phyloP scores from a whole-genome alignment of 2,329 filamentous ascomycete genomes.

The Paraconiothyrium sp. region DNA sequence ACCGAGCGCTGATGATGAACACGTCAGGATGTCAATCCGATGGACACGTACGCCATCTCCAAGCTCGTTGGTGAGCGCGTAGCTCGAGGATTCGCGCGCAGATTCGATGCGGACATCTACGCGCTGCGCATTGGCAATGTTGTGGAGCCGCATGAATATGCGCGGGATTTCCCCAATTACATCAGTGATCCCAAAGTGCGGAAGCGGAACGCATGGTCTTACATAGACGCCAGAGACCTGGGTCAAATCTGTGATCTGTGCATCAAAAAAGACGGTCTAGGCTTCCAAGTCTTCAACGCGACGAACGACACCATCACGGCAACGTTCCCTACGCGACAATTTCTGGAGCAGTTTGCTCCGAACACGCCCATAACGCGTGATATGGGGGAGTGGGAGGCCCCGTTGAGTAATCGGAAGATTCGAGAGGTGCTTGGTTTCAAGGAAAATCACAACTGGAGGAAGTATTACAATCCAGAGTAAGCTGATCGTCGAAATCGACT shows the following conservation, averaged over 20 bases:
- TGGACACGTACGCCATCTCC: slow-evolving; percentile 69
- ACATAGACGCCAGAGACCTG: slow-evolving; percentile 69
- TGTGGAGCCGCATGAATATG: slow-evolving; percentile 70
- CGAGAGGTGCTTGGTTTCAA: slow-evolving; percentile 66
- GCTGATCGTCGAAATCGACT: slow-evolving; percentile 1
- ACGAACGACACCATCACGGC: slow-evolving; percentile 70
- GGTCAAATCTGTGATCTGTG: slow-evolving; percentile 68
- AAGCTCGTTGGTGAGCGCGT: slow-evolving; percentile 69
- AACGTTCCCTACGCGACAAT: slow-evolving; percentile 60
- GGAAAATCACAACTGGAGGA: slow-evolving; percentile 67
- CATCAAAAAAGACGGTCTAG: slow-evolving; percentile 63
- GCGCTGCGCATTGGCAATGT: slow-evolving; percentile 69
- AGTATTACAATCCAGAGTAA: slow-evolving; percentile 54
- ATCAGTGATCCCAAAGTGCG: slow-evolving; percentile 61
- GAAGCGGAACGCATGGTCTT: slow-evolving; percentile 69
- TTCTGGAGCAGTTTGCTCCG: slow-evolving; percentile 61
- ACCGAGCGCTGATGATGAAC: background rate
- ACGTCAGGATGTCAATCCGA: slow-evolving; percentile 63
- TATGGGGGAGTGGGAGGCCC: slow-evolving; percentile 68
- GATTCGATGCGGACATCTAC: slow-evolving; percentile 68
- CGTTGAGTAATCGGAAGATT: slow-evolving; percentile 69
- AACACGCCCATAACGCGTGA: slow-evolving; percentile 63
- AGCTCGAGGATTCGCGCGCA: slow-evolving; percentile 64
- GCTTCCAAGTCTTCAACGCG: slow-evolving; percentile 72
- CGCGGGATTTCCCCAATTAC: slow-evolving; percentile 61